Evolutionary conservation across 2,329 filamentous ascomycete species (phyloP), one percentile per base, ranked within the genome.

Genomic region (Colletotrichum sojae): DNA sequence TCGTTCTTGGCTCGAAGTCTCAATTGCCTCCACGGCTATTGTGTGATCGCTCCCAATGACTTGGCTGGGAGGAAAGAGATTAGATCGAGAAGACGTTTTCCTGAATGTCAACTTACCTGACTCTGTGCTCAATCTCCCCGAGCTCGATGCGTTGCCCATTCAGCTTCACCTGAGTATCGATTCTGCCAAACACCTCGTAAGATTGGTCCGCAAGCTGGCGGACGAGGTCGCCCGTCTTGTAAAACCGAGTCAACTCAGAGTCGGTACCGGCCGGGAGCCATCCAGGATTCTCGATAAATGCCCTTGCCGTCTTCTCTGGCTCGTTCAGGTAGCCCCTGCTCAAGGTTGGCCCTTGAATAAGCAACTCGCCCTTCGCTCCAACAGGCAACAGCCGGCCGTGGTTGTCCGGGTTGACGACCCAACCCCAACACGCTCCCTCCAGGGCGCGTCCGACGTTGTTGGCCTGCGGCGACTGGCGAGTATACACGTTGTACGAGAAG

Each of bases 321-420:
- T 86, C 81, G 40, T 84, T 82, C 16, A 87, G 75, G 67, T 89
- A 89, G 12, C 84, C 85, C n/a, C 80, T 76, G 22, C 82, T 84
- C 15, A 85, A 72, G 0, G 81, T 86, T 0, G 86, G 86, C 0
- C 88, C 88, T 72, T 90, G 88, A 40, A 91, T 85, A 3, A 90
- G 82, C 2, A 91, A 78, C 73, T 91, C 89, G 1, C 87, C 87
- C 0, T 87, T 79, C 0, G 84, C 82, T 0, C 88, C 88, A 8
- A 87, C 75, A 0, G 86, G 86, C 78, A 86, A 81, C 43, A 87
- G 78, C 31, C 82, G 83, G 68, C 82, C 81, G 36, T 82, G 80
- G 59, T 88, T 83, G 2, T 87, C 82, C 0, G 83, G 82, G 55
- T 85, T 85, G 10, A 87, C 83, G n/a, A 88, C 81, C 81, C 86